These are phyloP conservation scores for Xylaria scruposa DNA, from an alignment of 495 filamentous ascomycete genomes.

Conservation along the genomic window DNA sequence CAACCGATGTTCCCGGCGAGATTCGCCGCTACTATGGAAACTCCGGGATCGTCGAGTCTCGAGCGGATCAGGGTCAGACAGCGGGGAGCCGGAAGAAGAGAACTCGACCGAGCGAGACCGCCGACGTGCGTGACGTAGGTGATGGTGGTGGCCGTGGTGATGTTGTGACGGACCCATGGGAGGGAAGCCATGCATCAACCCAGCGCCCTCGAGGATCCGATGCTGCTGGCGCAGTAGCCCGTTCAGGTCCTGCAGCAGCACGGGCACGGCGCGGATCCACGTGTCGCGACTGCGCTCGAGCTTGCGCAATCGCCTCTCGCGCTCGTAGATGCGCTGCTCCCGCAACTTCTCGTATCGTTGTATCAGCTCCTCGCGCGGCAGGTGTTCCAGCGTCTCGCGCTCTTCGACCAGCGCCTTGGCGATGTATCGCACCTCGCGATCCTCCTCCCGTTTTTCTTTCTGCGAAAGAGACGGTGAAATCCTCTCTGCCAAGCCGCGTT, in stretches of 20 bases:
- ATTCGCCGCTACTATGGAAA: slow-evolving; percentile 5
- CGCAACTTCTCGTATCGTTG: slow-evolving; percentile 42
- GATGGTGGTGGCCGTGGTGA: neutral
- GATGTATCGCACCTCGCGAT: slow-evolving; percentile 27
- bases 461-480: neutral
- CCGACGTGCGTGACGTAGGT: neutral
- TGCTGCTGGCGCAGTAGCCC: slow-evolving; percentile 32
- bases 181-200: neutral
- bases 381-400: slow-evolving; percentile 27
- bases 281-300: slow-evolving; percentile 43
- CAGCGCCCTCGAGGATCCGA: slow-evolving; percentile 19
- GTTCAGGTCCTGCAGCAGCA: slow-evolving; percentile 44
- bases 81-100: slow-evolving; percentile 2
- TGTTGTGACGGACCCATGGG: neutral
- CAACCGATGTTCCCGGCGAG: neutral
- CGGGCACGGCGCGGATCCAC: slow-evolving; percentile 40
- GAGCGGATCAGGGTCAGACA: slow-evolving; percentile 1
- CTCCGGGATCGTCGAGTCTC: slow-evolving; percentile 15
- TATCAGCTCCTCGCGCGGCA: slow-evolving; percentile 36
- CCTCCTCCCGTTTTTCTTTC: slow-evolving; percentile 30
- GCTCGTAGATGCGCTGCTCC: slow-evolving; percentile 41
- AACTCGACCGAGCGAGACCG: slow-evolving; percentile 20
- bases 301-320: slow-evolving; percentile 42
- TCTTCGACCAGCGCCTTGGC: slow-evolving; percentile 30
- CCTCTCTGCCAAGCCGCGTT: slow-evolving; percentile 1